phyloP scores from a whole-genome alignment of 2,329 filamentous ascomycete species.

The Fusarium xyrophilum region DNA sequence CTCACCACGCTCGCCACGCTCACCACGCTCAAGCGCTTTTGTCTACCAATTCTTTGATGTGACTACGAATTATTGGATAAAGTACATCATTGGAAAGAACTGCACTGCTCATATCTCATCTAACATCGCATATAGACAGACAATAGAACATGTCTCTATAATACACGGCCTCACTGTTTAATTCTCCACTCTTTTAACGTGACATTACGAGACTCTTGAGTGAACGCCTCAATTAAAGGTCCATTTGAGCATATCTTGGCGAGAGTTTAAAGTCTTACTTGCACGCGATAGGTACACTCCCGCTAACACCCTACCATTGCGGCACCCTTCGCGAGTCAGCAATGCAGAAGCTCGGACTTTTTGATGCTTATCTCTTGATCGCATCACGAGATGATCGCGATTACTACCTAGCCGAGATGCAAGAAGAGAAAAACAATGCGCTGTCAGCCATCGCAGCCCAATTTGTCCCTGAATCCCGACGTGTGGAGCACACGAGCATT shows the following conservation, averaged over 20 bases:
- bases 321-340: not conserved
- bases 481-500: not conserved
- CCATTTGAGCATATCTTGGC: not conserved
- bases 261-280: not conserved
- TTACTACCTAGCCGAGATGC: not conserved
- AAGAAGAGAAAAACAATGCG: not conserved
- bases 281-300: conserved; percentile 7
- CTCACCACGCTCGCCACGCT: not conserved
- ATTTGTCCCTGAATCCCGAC: not conserved
- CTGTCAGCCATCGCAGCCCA: not conserved
- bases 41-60: conserved; percentile 5
- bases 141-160: conserved; percentile 8
- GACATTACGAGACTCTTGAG: not conserved
- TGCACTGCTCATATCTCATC: conserved; percentile 11
- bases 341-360: not conserved
- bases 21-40: conserved; percentile 1
- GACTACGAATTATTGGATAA: conserved; percentile 5
- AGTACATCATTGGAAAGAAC: conserved; percentile 2
- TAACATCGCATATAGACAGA: conserved; percentile 17
- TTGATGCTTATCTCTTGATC: not conserved
- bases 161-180: not conserved
- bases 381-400: not conserved
- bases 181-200: not conserved
- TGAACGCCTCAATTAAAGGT: not conserved
- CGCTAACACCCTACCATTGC: not conserved